Conservation (phyloP, 2,329 filamentous ascomycete genomes). For the Colletotrichum sp. region DNA sequence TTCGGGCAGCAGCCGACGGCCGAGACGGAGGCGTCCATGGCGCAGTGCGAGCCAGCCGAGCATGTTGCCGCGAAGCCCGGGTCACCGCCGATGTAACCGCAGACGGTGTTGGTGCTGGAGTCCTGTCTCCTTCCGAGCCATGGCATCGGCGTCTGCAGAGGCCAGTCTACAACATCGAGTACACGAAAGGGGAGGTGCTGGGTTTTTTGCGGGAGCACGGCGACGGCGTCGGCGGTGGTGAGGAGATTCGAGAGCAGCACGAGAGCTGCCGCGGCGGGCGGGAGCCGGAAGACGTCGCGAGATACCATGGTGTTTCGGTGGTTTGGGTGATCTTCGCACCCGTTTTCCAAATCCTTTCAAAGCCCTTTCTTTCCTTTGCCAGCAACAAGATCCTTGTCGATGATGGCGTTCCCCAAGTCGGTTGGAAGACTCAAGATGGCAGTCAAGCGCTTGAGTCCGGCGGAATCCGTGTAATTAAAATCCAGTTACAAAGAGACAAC, state of each 20-base stretch:
- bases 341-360: not conserved
- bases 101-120: constrained; percentile 53
- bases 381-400: not conserved
- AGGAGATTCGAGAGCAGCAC: constrained; percentile 39
- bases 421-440: not conserved
- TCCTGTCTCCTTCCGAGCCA: constrained; percentile 40
- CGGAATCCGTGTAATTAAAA: not conserved
- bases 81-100: constrained; percentile 62
- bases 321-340: not conserved
- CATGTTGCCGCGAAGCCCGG: constrained; percentile 60
- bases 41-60: constrained; percentile 62
- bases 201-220: constrained; percentile 48
- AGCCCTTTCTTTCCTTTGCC: not conserved
- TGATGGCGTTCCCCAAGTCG: not conserved
- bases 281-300: constrained; percentile 37
- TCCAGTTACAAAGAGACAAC: not conserved
- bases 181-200: constrained; percentile 35
- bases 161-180: constrained; percentile 45
- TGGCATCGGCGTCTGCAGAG: constrained; percentile 47
- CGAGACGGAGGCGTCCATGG: constrained; percentile 52
- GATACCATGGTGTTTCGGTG: constrained; percentile 26
- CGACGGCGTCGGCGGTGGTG: constrained; percentile 38
- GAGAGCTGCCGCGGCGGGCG: constrained; percentile 35
- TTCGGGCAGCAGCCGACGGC: constrained; percentile 65
- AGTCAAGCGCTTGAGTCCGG: not conserved